Conservation (phyloP, 1,284 basidiomycete genomes). For the Inonotus obliquus region DNA sequence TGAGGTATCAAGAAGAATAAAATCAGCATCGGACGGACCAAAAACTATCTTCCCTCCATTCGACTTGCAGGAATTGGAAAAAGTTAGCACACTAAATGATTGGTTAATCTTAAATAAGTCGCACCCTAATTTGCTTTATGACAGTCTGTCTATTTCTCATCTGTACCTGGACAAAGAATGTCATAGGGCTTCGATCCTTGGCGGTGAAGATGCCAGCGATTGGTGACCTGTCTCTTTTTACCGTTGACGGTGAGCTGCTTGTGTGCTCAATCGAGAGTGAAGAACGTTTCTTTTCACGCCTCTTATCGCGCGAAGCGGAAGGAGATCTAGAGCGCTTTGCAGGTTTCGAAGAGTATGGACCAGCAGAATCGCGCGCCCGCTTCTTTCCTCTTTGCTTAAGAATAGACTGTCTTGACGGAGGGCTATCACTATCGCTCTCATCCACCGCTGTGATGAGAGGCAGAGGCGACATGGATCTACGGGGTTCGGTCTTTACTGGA, state of each 20-base stretch:
- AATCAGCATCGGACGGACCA: conserved; percentile 49
- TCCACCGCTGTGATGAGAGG: background rate
- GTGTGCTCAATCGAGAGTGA: background rate
- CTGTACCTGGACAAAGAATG: conserved; percentile 18
- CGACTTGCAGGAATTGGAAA: conserved; percentile 39
- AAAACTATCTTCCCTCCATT: conserved; percentile 54
- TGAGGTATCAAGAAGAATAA: conserved; percentile 47
- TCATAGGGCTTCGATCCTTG: conserved; percentile 12
- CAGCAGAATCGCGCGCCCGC: background rate
- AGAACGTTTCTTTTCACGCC: background rate
- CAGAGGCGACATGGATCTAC: background rate
- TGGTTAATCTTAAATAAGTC: conserved; percentile 12
- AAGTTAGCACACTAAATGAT: background rate
- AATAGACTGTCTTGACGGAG: background rate
- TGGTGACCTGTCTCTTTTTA: background rate
- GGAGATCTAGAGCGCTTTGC: background rate
- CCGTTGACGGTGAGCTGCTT: background rate
- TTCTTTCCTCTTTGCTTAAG: conserved; percentile 9
- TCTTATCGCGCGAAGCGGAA: background rate
- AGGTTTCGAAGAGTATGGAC: background rate
- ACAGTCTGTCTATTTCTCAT: conserved; percentile 26
- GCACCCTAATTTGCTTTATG: conserved; percentile 53
- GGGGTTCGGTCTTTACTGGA: background rate
- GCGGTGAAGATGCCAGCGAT: conserved; percentile 9
- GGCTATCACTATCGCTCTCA: conserved; percentile 3